phyloP scores from a whole-genome alignment of 1,284 basidiomycete species.

The Sporisorium sorghi region DNA sequence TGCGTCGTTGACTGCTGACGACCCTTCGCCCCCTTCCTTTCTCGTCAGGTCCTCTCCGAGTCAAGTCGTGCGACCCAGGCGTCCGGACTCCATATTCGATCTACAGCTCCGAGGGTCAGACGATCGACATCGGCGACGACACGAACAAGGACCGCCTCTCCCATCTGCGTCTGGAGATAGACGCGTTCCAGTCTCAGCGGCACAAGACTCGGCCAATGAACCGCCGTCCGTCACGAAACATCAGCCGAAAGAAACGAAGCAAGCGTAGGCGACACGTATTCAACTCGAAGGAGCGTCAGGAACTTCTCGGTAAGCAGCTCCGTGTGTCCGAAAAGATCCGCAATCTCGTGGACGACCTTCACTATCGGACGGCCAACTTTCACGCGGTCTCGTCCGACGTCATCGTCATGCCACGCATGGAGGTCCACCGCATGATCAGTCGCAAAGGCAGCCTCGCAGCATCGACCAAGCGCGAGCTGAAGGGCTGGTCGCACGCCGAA shows the following conservation, averaged over 20 bases:
- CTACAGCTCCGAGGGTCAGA: constrained; percentile 5
- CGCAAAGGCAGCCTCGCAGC: neutral
- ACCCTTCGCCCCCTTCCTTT: neutral
- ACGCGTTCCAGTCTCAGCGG: neutral
- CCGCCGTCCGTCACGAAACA: neutral
- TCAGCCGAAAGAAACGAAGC: neutral
- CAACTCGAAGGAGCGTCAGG: neutral
- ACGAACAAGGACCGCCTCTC: neutral
- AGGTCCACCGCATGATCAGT: constrained; percentile 6
- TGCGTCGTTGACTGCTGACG: neutral
- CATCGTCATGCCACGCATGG: constrained; percentile 16
- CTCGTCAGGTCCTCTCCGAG: neutral
- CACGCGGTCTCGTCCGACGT: constrained; percentile 7
- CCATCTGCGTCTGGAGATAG: neutral
- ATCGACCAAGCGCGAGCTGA: neutral
- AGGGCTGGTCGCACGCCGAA: neutral
- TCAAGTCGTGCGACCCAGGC: constrained; percentile 9
- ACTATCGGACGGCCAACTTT: constrained; percentile 2
- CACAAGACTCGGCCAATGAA: neutral
- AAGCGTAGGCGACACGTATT: constrained; percentile 1
- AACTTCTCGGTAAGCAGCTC: neutral
- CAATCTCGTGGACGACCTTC: neutral
- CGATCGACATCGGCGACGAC: constrained; percentile 4
- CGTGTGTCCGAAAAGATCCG: neutral
- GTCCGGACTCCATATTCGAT: neutral